These are phyloP conservation scores for Meira nashicola DNA, from an alignment of 1,284 basidiomycete genomes.

Conservation along the genomic window DNA sequence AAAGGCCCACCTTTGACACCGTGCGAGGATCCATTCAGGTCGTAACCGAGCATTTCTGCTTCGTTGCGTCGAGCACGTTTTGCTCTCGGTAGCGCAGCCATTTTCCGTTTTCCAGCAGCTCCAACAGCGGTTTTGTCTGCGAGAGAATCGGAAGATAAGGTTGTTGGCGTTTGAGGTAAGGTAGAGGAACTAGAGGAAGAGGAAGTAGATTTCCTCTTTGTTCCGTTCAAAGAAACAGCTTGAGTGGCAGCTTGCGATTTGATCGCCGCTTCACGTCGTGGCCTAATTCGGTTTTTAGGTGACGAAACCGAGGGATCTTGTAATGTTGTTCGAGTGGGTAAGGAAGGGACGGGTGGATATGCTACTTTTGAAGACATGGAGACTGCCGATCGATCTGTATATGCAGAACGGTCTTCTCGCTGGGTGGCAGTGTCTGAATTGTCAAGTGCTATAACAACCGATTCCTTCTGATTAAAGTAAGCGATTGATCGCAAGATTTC, in stretches of 20 bases:
- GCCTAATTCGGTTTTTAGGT: too few species aligned
- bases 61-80: background rate
- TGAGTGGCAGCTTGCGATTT: slow-evolving; percentile 3
- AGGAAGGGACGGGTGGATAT: too few species aligned
- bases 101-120: background rate
- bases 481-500: too few species aligned
- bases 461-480: too few species aligned
- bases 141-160: background rate
- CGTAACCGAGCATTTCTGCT: background rate
- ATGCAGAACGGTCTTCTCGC: too few species aligned
- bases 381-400: too few species aligned
- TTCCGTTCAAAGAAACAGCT: background rate
- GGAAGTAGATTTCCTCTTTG: background rate
- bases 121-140: background rate
- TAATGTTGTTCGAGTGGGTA: too few species aligned
- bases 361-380: too few species aligned
- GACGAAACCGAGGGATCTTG: too few species aligned
- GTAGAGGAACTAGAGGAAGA: slow-evolving; percentile 1
- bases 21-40: background rate
- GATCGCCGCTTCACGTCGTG: slow-evolving; percentile 1
- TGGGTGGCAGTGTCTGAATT: too few species aligned
- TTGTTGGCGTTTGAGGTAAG: background rate
- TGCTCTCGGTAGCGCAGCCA: slow-evolving; percentile 8
- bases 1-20: background rate
- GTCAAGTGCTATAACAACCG: too few species aligned